A percentile compares a stretch with the other conserved stretches of the same genome.
phyloP scores from a whole-genome alignment of 148 eudicot species.

The Gaultheria prostrata region DNA sequence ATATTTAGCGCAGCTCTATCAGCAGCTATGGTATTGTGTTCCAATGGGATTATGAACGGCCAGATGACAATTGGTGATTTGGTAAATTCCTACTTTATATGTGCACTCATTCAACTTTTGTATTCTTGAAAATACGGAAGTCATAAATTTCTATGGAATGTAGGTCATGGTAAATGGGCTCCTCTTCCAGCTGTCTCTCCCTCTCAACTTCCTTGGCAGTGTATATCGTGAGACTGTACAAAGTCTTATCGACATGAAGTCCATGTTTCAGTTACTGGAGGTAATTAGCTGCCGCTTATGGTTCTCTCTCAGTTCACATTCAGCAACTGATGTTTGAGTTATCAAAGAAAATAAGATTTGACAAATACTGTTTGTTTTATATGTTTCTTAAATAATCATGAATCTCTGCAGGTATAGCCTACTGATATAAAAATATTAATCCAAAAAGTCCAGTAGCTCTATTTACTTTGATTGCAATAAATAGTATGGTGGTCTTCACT shows the following conservation, averaged over 20 bases:
- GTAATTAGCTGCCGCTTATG: slow-evolving; percentile 33
- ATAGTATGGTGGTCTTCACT: neutral
- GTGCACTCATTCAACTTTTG: neutral
- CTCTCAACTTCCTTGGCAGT: slow-evolving; percentile 93
- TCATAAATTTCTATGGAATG: neutral
- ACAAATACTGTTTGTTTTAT: neutral
- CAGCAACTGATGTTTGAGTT: neutral
- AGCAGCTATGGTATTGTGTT: slow-evolving; percentile 82
- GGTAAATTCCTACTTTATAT: slow-evolving; percentile 38
- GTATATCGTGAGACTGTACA: slow-evolving; percentile 96
- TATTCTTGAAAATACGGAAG: neutral
- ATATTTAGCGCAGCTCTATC: slow-evolving; percentile 84
- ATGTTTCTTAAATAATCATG: neutral
- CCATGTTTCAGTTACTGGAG: slow-evolving; percentile 94
- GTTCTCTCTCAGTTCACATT: neutral
- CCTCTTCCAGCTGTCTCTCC: slow-evolving; percentile 89
- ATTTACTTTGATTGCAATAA: neutral
- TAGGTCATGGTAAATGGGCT: slow-evolving; percentile 99
- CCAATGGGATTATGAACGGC: slow-evolving; percentile 74
- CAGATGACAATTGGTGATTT: slow-evolving; percentile 92
- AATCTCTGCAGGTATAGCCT: neutral
- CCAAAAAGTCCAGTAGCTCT: neutral
- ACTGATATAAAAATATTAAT: neutral
- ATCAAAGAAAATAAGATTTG: neutral
- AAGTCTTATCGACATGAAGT: slow-evolving; percentile 89